Base-by-base conservation (phyloP, 805 yeast species). In the Candida tibetensis region DNA sequence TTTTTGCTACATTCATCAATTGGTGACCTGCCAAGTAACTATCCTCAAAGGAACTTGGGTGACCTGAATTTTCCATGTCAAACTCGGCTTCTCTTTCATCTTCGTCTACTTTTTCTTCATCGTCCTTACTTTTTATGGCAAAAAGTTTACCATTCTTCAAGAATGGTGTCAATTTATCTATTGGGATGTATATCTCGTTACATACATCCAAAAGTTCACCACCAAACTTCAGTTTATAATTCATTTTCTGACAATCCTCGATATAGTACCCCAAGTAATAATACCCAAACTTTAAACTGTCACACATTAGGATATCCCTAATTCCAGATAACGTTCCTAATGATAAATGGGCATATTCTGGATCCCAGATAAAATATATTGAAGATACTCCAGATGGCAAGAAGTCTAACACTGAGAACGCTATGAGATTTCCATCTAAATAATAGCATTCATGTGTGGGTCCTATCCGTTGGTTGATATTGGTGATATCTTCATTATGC, bases 321-420 rank as follows among this genome's bases (percentile, higher is more conserved):
- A 88, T 51, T 0, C 86, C 91, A 43, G 89, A 80, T 2, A 89
- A 55, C 17, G 86, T 86, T 0, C 97, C 97, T 21, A 89, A 57
- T 0, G 86, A 82, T 47, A 81, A 62, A 36, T 76, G 70, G 4
- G 81, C 79, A 53, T 71, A 82, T 37, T 80, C 90, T 0, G 95
- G 93, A 53, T 88, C 90, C 85, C 93, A 87, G 9, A 89, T 78
- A 55, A 90, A 85, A 56, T 90, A 89, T 1, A 90, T 90, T 0
- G 95, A 81, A 0, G 96, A 87, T 0, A 90, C 57, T 0, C 86
- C 83, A 17, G 76, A 58, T 0, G 95, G 95, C 23, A 90, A 58
- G 15, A 89, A 63, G 58, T 89, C 97, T 21, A 84, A 53, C 1
- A 89, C 86, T 0, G 85, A 85, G 25, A 89, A 62, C 1, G 91